Evolutionary conservation across 2,329 filamentous ascomycete species (phyloP).

Genomic region (Beauveria pseudobassiana): DNA sequence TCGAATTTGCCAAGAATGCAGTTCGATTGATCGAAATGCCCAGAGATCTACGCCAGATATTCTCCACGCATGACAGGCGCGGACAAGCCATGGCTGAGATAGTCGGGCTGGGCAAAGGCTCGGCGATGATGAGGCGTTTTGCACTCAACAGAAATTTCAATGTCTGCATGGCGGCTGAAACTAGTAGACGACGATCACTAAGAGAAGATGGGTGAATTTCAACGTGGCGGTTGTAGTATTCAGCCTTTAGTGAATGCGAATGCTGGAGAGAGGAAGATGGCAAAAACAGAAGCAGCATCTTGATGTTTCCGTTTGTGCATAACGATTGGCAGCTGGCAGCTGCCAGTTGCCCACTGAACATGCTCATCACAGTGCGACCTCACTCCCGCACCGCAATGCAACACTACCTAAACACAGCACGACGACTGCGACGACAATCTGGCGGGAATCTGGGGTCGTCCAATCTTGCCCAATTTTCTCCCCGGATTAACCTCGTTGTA

Average conservation of each 20-base stretch:
- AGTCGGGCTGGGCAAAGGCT: constrained; percentile 1
- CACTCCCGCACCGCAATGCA: background rate
- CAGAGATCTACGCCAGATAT: constrained; percentile 6
- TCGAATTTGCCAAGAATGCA: background rate
- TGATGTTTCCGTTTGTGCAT: background rate
- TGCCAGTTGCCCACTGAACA: background rate
- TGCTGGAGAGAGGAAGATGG: background rate
- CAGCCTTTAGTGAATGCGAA: background rate
- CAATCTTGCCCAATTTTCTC: background rate
- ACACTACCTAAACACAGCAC: background rate
- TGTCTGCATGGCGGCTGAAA: background rate
- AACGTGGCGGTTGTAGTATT: background rate
- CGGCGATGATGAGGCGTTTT: constrained; percentile 4
- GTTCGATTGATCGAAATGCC: constrained; percentile 1
- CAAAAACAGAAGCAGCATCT: background rate
- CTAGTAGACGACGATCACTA: background rate
- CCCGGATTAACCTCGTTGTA: background rate
- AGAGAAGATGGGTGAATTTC: background rate
- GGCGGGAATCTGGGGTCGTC: background rate
- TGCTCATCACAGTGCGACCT: constrained; percentile 1
- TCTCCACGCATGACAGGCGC: background rate
- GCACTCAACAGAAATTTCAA: background rate
- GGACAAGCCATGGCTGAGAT: constrained; percentile 3
- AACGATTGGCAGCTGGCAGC: background rate
- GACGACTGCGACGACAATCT: background rate